Evolutionary conservation across 2,329 filamentous ascomycete genomes (phyloP), one percentile per base, ranked within the genome.

Genomic region (Fusarium goolgardi): DNA sequence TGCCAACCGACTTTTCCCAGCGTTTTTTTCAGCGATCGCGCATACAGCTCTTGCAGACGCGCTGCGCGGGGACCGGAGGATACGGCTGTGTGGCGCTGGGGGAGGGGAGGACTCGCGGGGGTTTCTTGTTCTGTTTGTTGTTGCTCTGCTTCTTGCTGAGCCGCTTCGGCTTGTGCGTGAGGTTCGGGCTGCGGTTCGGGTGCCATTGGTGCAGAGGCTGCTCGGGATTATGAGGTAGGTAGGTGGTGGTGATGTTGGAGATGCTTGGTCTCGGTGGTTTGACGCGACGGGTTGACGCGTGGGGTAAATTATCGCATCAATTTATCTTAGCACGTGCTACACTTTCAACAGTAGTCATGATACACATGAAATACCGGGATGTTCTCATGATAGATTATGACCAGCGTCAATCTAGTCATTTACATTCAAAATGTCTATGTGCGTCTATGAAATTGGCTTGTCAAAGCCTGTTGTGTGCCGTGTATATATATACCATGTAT

Each of bases 41-140:
- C 79, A 74, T 88, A 88, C 34, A 88, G 79, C 55, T 83, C 79
- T 53, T 84, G 82, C 59, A 90, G 82, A 44, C 84, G 82, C 29
- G 79, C 71, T 3, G 88, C 88, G 69, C 88, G 86, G 4, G 84
- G 84, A 46, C 88, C 88, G 0, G 87, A 86, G 0, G 82, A 79
- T 43, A 78, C 75, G 32, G 81, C 75, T 13, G 79, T 81, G 74
- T 81, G 81, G 23, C 78, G 79, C 47, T 76, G 67, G 1, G 82
- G 82, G 2, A 82, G 76, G 23, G 79, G 79, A 23, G 80, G 79
- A 10, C 81, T 80, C 23, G 72, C 71, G 4, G 75, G 71, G 20
- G 73, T 52, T 10, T 63, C 64, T 45, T 56, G 55, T 39, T 37
- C 45, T 35, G 46, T 43, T 46, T 58, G 52, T 44, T 51, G 50